Base-by-base conservation (phyloP, 257 asterid genomes). In the Ajuga chamaepitys region DNA sequence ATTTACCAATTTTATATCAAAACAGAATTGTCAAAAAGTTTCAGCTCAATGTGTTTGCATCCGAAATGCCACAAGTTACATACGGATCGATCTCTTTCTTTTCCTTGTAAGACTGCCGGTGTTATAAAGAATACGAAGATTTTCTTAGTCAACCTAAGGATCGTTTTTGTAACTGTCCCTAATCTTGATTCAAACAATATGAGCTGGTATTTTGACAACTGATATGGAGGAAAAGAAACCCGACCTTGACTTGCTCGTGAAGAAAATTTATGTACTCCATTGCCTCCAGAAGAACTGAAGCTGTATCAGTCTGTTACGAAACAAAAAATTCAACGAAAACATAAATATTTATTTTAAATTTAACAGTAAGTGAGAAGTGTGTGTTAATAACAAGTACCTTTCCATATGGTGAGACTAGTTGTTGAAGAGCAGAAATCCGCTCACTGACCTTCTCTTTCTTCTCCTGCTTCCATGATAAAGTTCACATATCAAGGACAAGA, bases 361-460 rank as follows among this genome's bases (percentile, higher is more conserved):
- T 11, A 54, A 7, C 24, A 4, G 24, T 9, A 42, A 8, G 40
- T 63, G 48, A 17, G 13, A n/a, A 40, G 20, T 44, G 4, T 28
- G 1, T 38, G 18, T 34, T 10, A 28, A 2, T 2, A 26, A 22
- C 17, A 28, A 18, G 14, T 62, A 93, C 99, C 95, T 89, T 93
- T 34, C 99, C 99, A 67, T 68, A 93, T 26, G 99, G 99, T 9
- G 99, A 93, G 67, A 93, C 97, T 18, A 93, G 90, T 72, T 93
- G 96, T 61, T 89, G 99, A 68, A 93, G 96, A 46, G 92, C 95
- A 1, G 88, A 79, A 54, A 93, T 82, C 10, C 92, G 84, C 66
- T 87, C 90, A 12, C 91, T 82, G 54, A 89, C 74, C 85, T 83
- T 87, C 85, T 86, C 99, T 71, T 89, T 89, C 87, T 85, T 89